Base-by-base conservation (phyloP, 1,284 basidiomycete species). In the Ceratobasidium theobromae region DNA sequence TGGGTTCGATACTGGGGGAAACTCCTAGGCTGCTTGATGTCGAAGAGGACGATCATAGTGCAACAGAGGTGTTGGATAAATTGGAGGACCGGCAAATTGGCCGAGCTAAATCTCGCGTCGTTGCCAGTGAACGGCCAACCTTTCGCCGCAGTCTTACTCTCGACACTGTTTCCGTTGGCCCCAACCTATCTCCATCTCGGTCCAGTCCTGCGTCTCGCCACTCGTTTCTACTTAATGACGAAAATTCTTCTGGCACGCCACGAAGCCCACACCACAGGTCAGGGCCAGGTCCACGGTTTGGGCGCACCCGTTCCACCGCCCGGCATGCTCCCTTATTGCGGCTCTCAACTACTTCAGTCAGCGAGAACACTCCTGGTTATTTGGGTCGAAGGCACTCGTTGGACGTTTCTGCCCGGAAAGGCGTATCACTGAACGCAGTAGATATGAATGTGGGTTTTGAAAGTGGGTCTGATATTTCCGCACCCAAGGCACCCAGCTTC, bases 141-240 rank as follows among this genome's bases (percentile, higher is more conserved):
- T 49, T 38, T 23, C 46, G 46, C 18, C 57, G 46, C 45, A 62
- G 57, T 32, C 46, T 62, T 4, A 62, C 57, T 41, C 46, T 51
- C 6, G 46, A 46, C 3, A 28, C 27, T 23, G 8, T 48, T 14
- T 51, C 57, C 40, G 18, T 38, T 62, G 57, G 33, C 16, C 41
- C 57, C 2, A 23, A 9, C 18, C 48, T 27, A 27, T 9, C 48
- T 27, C 23, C 43, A 8, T 27, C 30, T 14, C 6, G 18, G 9
- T 23, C 57, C 2, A 21, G n/a, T n/a, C 30, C 46, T 25, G 32
- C 32, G 27, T 51, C 57, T 41, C 57, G 57, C 12, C 57, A 51
- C 46, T 62, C 57, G n/a, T 62, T 62, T 25, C 57, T 49, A 1
- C 41, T 62, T 2, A 51, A 62, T 51, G 57, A 62, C 27, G 57